phyloP scores from a whole-genome alignment of 75 land plant genomes.

The Cunninghamia lanceolata region DNA sequence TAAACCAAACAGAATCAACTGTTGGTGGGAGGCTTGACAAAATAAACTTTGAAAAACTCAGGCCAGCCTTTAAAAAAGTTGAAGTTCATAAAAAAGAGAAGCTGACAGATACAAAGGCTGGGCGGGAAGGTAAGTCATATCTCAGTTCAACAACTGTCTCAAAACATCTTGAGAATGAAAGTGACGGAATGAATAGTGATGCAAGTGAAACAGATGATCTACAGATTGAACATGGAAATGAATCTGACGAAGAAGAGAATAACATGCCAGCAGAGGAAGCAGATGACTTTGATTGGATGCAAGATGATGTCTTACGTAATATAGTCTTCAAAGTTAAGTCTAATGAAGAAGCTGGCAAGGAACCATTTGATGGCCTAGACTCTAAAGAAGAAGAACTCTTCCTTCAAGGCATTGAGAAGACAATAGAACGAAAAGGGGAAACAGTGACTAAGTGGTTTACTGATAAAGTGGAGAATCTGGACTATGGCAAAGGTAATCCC shows the following conservation, averaged over 20 bases:
- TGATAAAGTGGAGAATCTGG: slow-evolving; percentile 76
- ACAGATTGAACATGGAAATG: slow-evolving; percentile 17
- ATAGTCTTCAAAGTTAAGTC: slow-evolving; percentile 74
- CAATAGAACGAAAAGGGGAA: slow-evolving; percentile 56
- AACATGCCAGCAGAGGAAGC: slow-evolving; percentile 19
- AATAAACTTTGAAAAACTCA: slow-evolving; percentile 5
- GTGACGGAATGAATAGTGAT: slow-evolving; percentile 3
- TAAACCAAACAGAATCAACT: neutral
- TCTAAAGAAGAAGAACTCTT: slow-evolving; percentile 58
- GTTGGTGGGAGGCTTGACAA: neutral
- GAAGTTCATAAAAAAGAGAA: neutral
- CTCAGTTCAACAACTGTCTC: neutral
- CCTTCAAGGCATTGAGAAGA: slow-evolving; percentile 68
- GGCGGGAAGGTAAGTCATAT: neutral
- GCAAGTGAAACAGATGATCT: neutral
- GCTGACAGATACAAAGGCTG: neutral
- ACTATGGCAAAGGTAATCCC: slow-evolving; percentile 70
- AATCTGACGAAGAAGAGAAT: slow-evolving; percentile 28
- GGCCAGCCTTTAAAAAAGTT: slow-evolving; percentile 6
- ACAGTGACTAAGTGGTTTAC: slow-evolving; percentile 65
- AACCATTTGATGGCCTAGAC: slow-evolving; percentile 62
- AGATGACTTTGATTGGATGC: slow-evolving; percentile 77
- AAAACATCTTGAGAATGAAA: neutral
- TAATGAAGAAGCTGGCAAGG: slow-evolving; percentile 73
- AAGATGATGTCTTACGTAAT: slow-evolving; percentile 60